phyloP scores from a whole-genome alignment of 2,329 filamentous ascomycete species.

The Albifimbria verrucaria region DNA sequence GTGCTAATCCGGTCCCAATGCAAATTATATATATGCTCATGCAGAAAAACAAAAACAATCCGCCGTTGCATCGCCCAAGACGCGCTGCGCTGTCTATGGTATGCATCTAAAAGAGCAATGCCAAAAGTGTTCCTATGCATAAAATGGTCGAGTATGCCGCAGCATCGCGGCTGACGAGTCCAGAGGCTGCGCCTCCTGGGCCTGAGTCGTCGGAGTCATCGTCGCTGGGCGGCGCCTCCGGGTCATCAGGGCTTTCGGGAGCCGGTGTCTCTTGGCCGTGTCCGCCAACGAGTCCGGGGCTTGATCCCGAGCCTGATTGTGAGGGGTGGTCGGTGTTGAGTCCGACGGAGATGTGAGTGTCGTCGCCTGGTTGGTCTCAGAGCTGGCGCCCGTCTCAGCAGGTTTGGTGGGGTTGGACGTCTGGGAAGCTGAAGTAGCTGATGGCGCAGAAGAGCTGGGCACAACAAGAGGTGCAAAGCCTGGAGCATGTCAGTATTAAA shows the following conservation, averaged over 20 bases:
- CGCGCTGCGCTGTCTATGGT: neutral
- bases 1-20: neutral
- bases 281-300: neutral
- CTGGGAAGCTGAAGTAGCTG: neutral
- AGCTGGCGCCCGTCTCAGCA: neutral
- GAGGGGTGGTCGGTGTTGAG: neutral
- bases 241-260: neutral
- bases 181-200: neutral
- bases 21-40: neutral
- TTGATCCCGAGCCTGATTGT: too few relatives aligned
- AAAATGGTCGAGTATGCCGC: neutral
- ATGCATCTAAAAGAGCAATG: neutral
- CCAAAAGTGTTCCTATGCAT: neutral
- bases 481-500: conserved; percentile 7
- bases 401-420: neutral
- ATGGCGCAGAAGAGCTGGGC: neutral
- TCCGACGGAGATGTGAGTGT: neutral
- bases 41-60: neutral
- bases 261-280: neutral
- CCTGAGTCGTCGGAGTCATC: neutral
- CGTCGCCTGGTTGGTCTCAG: neutral
- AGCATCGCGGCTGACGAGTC: neutral
- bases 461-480: conserved; percentile 1
- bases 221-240: neutral
- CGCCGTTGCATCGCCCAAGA: neutral